phyloP scores from a whole-genome alignment of 129 eudicot species.

The Helichrysum umbraculigerum region DNA sequence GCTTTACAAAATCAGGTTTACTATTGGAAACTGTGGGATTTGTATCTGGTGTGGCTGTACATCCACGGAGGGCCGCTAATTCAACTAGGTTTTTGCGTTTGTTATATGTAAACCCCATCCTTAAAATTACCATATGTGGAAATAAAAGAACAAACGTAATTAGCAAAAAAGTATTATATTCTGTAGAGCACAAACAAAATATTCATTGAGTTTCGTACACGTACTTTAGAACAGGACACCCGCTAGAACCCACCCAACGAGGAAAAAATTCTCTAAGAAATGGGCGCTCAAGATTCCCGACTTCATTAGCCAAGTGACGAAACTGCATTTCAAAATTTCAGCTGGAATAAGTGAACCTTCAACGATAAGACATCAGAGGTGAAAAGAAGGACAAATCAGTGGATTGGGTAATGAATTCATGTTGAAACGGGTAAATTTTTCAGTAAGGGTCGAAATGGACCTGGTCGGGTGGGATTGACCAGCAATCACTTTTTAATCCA shows the following conservation, averaged over 20 bases:
- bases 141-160: conserved; percentile 25
- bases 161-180: conserved; percentile 24
- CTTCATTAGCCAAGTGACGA: conserved; percentile 89
- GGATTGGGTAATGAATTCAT: not conserved
- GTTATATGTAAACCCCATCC: conserved; percentile 96
- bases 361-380: not conserved
- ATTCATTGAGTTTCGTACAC: conserved; percentile 16
- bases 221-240: conserved; percentile 91
- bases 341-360: not conserved
- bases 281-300: conserved; percentile 98
- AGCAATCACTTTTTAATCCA: not conserved
- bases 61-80: conserved; percentile 82
- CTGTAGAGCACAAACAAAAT: not conserved
- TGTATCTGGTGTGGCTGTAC: conserved; percentile 68
- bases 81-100: conserved; percentile 87
- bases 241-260: conserved; percentile 95
- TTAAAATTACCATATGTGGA: conserved; percentile 30
- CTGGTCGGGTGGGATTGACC: not conserved
- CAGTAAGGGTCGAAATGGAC: not conserved
- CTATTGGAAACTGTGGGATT: conserved; percentile 34
- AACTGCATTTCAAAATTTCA: conserved; percentile 53
- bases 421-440: not conserved
- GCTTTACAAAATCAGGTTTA: conserved; percentile 63
- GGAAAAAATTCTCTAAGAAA: conserved; percentile 94
- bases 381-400: not conserved